Base-by-base conservation (phyloP, 2,329 filamentous ascomycete species). In the Fusarium anguioides region DNA sequence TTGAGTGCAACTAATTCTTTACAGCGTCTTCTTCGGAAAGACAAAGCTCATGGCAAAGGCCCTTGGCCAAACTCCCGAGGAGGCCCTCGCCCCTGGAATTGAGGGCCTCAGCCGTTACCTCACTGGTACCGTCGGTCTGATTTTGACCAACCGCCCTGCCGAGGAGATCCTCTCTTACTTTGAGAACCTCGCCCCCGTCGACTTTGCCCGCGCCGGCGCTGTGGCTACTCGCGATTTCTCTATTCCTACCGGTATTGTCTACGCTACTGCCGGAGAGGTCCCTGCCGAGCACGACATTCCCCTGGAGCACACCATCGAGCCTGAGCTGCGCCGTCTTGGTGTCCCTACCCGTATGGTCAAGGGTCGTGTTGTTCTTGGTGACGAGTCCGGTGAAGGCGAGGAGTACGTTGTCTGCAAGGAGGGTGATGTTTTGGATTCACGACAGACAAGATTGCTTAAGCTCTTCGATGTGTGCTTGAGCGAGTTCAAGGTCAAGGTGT, bases 1-100 rank as follows among this genome's bases (percentile, higher is more conserved):
- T 24, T 23, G 44, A 20, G 36, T 24, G 41, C 42, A 8, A 44
- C 59, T 64, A 49, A 62, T 54, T 52, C 21, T 53, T 40, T 17
- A 45, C 74, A 96, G 94, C 73, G 84, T 99, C 78, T 98, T 98
- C 88, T 98, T 97, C 81, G 96, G 95, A 82, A 99, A 98, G 84
- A 98, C 95, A 61, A 98, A 98, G 83, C 94, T 99, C 79, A 98
- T 98, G 94, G 90, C 92, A 74, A 95, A 96, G 81, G 94, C 96
- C 57, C 91, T 99, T 24, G 96, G 96, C 76, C 87, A 87, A 68
- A 89, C 85, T 52, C 85, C 89, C 70, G 91, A 92, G 75, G 91
- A 93, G 74, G 93, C 94, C 81, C 87, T 92, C 80, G 91, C 93
- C 71, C 87, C 92, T 41, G 92, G 93, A 76, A 88, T 96, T 74